These are phyloP conservation scores for Sphaceloma murrayae DNA, from an alignment of 2,329 filamentous ascomycete species.

Conservation along the genomic window DNA sequence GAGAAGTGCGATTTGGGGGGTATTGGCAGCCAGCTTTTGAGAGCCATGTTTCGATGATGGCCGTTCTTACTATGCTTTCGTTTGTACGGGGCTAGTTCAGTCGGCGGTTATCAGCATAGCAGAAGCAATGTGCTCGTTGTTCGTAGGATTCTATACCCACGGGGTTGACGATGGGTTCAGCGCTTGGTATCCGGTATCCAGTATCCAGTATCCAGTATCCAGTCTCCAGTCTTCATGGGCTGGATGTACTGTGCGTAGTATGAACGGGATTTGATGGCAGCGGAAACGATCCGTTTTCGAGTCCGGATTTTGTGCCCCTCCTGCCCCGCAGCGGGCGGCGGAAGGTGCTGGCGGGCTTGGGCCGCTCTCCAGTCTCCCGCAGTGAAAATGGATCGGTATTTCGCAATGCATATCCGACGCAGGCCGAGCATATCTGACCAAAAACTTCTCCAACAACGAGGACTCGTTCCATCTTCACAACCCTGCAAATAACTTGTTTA, in stretches of 20 bases:
- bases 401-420: neutral
- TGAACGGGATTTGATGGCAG: too few relatives aligned
- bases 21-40: slow-evolving; percentile 50
- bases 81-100: too few relatives aligned
- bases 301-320: too few relatives aligned
- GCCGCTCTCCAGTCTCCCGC: neutral
- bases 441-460: neutral
- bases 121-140: too few relatives aligned
- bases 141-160: slow-evolving; percentile 40
- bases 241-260: too few relatives aligned
- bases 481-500: neutral
- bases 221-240: too few relatives aligned
- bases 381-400: neutral
- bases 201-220: too few relatives aligned
- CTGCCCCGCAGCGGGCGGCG: too few relatives aligned
- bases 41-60: slow-evolving; percentile 23
- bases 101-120: too few relatives aligned
- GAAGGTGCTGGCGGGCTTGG: neutral
- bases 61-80: too few relatives aligned
- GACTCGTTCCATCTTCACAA: neutral
- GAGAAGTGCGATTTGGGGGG: slow-evolving; percentile 58
- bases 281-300: too few relatives aligned
- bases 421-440: neutral
- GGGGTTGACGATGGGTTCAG: slow-evolving; percentile 41
- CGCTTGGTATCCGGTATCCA: too few relatives aligned